A percentile compares a stretch with the other conserved stretches of the same genome.
Conservation (phyloP, 345 rosid species). For the Punica granatum region DNA sequence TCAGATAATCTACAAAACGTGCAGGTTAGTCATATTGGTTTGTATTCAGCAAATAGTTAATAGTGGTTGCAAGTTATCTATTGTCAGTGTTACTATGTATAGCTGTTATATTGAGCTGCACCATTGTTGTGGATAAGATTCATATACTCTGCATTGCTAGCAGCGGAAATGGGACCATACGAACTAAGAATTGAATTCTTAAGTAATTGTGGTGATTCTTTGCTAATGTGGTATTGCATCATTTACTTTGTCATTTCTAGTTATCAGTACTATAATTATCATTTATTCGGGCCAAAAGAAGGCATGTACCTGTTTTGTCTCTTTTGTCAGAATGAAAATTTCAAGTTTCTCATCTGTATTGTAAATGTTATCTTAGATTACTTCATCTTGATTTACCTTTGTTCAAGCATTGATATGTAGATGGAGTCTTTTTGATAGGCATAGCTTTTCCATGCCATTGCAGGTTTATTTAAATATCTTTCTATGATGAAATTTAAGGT, state of each 20-base stretch:
- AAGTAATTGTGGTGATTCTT: background rate
- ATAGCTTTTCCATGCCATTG: too few species aligned
- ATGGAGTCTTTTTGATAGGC: too few species aligned
- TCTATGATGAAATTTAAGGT: too few species aligned
- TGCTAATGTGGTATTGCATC: background rate
- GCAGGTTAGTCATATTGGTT: conserved; percentile 49
- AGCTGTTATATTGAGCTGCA: background rate
- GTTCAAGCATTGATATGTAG: too few species aligned
- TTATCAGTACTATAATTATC: too few species aligned
- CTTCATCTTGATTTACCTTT: too few species aligned
- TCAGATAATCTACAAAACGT: conserved; percentile 83
- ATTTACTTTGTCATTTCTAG: background rate
- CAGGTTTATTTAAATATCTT: too few species aligned
- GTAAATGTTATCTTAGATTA: too few species aligned
- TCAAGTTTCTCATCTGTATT: too few species aligned
- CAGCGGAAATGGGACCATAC: background rate
- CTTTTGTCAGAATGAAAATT: too few species aligned
- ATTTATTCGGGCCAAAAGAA: too few species aligned
- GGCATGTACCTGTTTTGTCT: too few species aligned
- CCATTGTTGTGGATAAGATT: background rate
- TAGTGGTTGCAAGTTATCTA: background rate
- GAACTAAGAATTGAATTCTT: background rate
- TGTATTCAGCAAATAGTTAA: background rate
- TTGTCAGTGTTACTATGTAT: background rate
- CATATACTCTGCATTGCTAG: background rate